phyloP scores from a whole-genome alignment of 2,329 filamentous ascomycete genomes.

The Xylaria sp. region DNA sequence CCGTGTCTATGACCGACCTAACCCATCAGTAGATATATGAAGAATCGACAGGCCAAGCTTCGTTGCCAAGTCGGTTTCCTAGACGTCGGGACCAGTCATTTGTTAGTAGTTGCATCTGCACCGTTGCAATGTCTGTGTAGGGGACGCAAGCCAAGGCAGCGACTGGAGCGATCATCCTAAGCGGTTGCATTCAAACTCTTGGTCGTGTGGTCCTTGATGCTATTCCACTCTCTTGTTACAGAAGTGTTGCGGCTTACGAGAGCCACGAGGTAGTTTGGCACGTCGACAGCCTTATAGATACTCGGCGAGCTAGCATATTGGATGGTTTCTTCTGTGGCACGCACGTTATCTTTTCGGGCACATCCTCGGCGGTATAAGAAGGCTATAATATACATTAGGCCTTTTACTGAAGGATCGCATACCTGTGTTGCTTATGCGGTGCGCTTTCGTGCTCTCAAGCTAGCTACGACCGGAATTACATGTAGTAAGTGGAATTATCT shows the following conservation, averaged over 20 bases:
- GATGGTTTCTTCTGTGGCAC: constrained; percentile 17
- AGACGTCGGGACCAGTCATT: constrained; percentile 39
- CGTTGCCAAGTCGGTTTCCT: constrained; percentile 46
- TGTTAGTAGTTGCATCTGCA: constrained; percentile 17
- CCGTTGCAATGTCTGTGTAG: constrained; percentile 20
- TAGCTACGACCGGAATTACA: constrained; percentile 16
- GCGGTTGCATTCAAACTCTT: neutral
- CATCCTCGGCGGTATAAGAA: constrained; percentile 31
- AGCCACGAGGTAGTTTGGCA: constrained; percentile 6
- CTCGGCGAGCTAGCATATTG: constrained; percentile 17
- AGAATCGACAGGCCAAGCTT: constrained; percentile 42
- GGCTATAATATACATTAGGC: constrained; percentile 2
- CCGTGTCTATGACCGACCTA: constrained; percentile 22
- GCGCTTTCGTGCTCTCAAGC: constrained; percentile 19
- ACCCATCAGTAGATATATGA: constrained; percentile 34
- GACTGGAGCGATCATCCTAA: neutral
- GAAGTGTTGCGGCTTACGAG: constrained; percentile 4
- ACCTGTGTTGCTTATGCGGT: constrained; percentile 17
- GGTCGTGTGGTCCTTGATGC: neutral
- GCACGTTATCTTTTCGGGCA: constrained; percentile 1
- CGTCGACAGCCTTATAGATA: constrained; percentile 15
- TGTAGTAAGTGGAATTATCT: constrained; percentile 13
- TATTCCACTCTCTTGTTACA: constrained; percentile 16
- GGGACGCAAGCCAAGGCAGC: neutral
- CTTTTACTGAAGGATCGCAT: constrained; percentile 14